A percentile compares a stretch with the other conserved stretches of the same genome.
These are phyloP conservation scores for Sporopachydermia quercuum DNA, from an alignment of 805 yeast genomes.

Conservation along the genomic window DNA sequence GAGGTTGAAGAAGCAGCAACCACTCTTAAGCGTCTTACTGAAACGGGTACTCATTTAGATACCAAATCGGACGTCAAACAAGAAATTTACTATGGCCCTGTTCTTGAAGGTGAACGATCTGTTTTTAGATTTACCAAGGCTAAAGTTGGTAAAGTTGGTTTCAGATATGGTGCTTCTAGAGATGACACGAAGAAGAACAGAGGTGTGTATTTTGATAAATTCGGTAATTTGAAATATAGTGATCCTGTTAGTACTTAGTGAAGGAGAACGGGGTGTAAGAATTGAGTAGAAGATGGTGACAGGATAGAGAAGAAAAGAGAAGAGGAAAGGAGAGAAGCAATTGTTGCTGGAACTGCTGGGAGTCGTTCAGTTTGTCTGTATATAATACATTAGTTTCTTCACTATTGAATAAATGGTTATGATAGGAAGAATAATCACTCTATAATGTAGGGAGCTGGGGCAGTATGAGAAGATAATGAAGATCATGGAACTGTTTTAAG, in stretches of 20 bases:
- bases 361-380: too few species aligned
- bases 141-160: conserved; percentile 74
- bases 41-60: conserved; percentile 37
- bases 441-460: too few species aligned
- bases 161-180: conserved; percentile 78
- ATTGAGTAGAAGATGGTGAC: conserved; percentile 1
- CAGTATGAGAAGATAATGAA: too few species aligned
- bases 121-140: conserved; percentile 65
- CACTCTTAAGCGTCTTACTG: conserved; percentile 55
- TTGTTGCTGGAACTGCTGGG: too few species aligned
- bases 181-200: conserved; percentile 85
- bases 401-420: too few species aligned
- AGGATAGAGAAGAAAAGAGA: neutral
- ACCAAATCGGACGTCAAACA: conserved; percentile 14
- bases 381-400: too few species aligned
- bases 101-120: conserved; percentile 53
- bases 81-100: conserved; percentile 35
- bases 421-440: too few species aligned
- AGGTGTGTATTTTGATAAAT: conserved; percentile 28
- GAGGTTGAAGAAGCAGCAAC: conserved; percentile 79
- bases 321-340: neutral
- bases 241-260: conserved; percentile 18
- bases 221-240: conserved; percentile 19
- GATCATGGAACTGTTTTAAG: too few species aligned
- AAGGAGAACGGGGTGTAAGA: neutral